Evolutionary conservation across 2,329 filamentous ascomycete genomes (phyloP).

Genomic region (Daldinia eschscholtzii): DNA sequence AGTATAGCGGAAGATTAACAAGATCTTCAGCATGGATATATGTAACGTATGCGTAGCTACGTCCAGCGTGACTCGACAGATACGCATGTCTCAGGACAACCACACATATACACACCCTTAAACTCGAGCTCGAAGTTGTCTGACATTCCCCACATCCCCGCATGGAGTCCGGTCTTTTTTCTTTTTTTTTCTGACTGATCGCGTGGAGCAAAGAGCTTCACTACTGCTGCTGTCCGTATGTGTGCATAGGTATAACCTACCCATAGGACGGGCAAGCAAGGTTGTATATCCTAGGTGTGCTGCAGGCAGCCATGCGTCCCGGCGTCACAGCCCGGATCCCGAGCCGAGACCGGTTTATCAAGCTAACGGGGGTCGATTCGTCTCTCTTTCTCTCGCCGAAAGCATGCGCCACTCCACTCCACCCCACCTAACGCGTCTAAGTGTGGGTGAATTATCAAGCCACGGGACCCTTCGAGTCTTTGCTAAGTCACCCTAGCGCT

Average conservation of each 20-base stretch:
- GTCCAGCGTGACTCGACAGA: slow-evolving; percentile 41
- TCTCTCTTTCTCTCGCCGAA: slow-evolving; percentile 32
- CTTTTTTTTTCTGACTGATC: slow-evolving; percentile 25
- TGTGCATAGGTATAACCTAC: slow-evolving; percentile 24
- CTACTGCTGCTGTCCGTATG: slow-evolving; percentile 18
- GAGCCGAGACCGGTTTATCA: slow-evolving; percentile 30
- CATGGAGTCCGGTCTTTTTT: slow-evolving; percentile 27
- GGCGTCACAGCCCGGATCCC: slow-evolving; percentile 39
- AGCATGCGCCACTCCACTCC: slow-evolving; percentile 39
- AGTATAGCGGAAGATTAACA: slow-evolving; percentile 26
- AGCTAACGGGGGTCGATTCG: slow-evolving; percentile 26
- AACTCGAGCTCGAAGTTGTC: not conserved
- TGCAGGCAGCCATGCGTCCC: slow-evolving; percentile 40
- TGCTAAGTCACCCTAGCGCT: slow-evolving; percentile 11
- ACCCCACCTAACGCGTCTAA: slow-evolving; percentile 8
- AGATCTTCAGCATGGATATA: slow-evolving; percentile 36
- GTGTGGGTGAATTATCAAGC: slow-evolving; percentile 37
- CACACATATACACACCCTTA: slow-evolving; percentile 3
- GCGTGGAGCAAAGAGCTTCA: slow-evolving; percentile 30
- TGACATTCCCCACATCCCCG: slow-evolving; percentile 40
- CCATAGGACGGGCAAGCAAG: slow-evolving; percentile 24
- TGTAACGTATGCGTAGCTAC: slow-evolving; percentile 26
- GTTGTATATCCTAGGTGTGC: slow-evolving; percentile 37
- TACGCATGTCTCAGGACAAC: slow-evolving; percentile 36
- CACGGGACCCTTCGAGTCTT: slow-evolving; percentile 32